Base-by-base conservation (phyloP, 1,284 basidiomycete genomes). In the Schizophyllum commune region DNA sequence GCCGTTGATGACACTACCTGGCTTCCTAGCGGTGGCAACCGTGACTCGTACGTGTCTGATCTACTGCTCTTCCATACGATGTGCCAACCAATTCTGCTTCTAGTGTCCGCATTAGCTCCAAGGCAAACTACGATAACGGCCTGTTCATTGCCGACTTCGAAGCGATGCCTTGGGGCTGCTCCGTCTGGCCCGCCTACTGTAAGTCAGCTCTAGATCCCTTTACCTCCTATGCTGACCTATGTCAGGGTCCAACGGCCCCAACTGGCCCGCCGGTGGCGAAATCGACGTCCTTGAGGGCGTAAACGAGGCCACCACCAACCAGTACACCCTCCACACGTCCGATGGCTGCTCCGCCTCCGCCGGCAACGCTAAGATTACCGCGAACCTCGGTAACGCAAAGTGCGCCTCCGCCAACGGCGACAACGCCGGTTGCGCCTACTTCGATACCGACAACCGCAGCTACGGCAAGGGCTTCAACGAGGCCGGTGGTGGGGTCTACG, bases 401-500 rank as follows among this genome's bases (percentile, higher is more conserved):
- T 64, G 61, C 47, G 20, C 54, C 13, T 59, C 59, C 51, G 56
- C 58, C 32, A 47, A 33, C 19, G 55, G 51, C 6, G 39, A 62
- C 52, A 64, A 66, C 54, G 20, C 19, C 32, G 65, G 63, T 0
- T 66, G 65, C 39, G 60, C 57, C 21, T 61, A 61, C n/a, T 15
- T 13, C 17, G 60, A 61, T 52, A 1, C 53, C 5, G 57, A 61
- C 32, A 32, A 58, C 13, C 19, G 52, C 19, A 61, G 60, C 17
- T 66, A 59, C 51, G 63, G 65, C 5, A 21, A 54, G 21, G 61
- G 55, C 22, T 64, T 66, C 60, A 66, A 66, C 60, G 11, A 63
- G 15, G 62, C 61, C n/a, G 54, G 60, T 4, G 93, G 93, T 9
- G 92, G 92, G 17, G 89, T 94, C 20, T 92, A 79, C 66, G 91